Percentiles rank a stretch among this genome's conserved stretches.
Conservation (phyloP, 2,329 filamentous ascomycete genomes). For the Claviceps monticola region DNA sequence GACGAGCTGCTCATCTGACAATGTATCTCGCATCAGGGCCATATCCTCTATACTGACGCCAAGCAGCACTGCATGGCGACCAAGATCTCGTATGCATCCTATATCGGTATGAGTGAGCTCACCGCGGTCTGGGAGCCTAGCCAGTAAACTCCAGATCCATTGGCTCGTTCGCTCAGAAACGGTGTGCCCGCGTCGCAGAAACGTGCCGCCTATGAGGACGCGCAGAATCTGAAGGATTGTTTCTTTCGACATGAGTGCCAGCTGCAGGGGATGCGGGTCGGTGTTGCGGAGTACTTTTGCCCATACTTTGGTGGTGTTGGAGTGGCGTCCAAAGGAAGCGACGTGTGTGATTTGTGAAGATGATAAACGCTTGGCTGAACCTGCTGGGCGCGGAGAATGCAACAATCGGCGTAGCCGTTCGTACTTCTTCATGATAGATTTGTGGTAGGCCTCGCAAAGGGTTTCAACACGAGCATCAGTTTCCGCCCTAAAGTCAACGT, state of each 20-base stretch:
- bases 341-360: constrained; percentile 41
- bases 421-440: constrained; percentile 52
- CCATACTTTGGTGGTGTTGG: constrained; percentile 38
- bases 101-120: constrained; percentile 65
- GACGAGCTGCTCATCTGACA: constrained; percentile 23
- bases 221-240: constrained; percentile 53
- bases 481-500: constrained; percentile 13
- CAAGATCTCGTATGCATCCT: constrained; percentile 63
- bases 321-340: constrained; percentile 35
- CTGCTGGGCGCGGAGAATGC: constrained; percentile 36
- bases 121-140: constrained; percentile 58
- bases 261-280: constrained; percentile 44
- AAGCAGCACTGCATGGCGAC: constrained; percentile 56
- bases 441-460: constrained; percentile 54
- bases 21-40: constrained; percentile 30
- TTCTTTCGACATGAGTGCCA: constrained; percentile 52
- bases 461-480: constrained; percentile 16
- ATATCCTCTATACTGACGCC: constrained; percentile 40
- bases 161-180: constrained; percentile 55
- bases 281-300: constrained; percentile 33
- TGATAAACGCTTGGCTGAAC: constrained; percentile 38
- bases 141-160: constrained; percentile 79
- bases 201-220: constrained; percentile 49
- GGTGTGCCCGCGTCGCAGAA: constrained; percentile 44
- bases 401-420: constrained; percentile 47